Conservation (phyloP, 345 rosid species). For the Eucalyptus pauciflora region DNA sequence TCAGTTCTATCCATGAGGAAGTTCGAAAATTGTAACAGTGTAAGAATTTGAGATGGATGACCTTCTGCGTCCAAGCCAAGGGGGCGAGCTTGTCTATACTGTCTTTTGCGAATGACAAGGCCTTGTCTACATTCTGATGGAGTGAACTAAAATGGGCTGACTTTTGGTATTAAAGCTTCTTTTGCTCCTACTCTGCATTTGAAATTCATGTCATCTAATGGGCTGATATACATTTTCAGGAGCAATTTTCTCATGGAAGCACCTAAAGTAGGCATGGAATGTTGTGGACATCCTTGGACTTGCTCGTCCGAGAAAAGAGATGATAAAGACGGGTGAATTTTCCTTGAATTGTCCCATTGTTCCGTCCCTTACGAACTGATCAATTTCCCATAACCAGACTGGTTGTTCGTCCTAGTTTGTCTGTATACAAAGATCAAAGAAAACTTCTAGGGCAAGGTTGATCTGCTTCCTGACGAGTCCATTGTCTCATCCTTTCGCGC, state of each 20-base stretch:
- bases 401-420: background rate
- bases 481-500: background rate
- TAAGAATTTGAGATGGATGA: background rate
- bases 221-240: background rate
- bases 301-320: background rate
- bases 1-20: conserved; percentile 53
- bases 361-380: background rate
- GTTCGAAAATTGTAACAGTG: conserved; percentile 43
- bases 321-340: background rate
- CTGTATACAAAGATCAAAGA: background rate
- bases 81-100: background rate
- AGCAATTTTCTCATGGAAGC: background rate
- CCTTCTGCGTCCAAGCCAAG: background rate
- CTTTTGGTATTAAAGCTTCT: background rate
- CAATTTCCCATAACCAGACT: background rate
- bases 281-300: background rate
- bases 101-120: background rate
- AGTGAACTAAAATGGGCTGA: background rate
- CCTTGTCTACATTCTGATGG: background rate
- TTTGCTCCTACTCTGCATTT: background rate
- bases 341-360: background rate
- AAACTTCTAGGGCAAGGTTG: background rate
- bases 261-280: background rate
- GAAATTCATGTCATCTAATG: background rate
- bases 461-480: background rate